phyloP scores from a whole-genome alignment of 352 stramenopile genomes.

The Pilasporangium apinafurcum region DNA sequence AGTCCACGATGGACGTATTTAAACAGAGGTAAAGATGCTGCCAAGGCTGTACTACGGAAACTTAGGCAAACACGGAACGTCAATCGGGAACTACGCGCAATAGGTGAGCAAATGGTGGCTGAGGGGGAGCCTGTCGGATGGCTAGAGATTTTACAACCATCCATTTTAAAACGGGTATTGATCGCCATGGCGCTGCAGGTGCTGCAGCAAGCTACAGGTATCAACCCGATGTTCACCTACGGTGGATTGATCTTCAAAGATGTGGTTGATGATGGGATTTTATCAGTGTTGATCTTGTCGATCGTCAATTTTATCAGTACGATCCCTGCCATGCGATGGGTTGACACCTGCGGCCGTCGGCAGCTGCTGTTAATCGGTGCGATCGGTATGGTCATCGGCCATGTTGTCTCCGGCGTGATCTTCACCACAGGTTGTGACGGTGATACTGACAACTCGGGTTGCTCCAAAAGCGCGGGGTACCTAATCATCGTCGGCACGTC shows the following conservation, averaged over 20 bases:
- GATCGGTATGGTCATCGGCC: slow-evolving; percentile 28
- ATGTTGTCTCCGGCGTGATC: slow-evolving; percentile 16
- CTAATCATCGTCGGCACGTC: slow-evolving; percentile 24
- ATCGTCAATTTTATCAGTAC: slow-evolving; percentile 30
- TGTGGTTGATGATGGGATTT: slow-evolving; percentile 16
- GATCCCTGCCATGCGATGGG: slow-evolving; percentile 30
- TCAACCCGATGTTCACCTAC: slow-evolving; percentile 24
- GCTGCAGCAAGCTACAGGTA: slow-evolving; percentile 20
- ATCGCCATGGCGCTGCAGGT: slow-evolving; percentile 23
- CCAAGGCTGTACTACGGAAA: slow-evolving; percentile 9
- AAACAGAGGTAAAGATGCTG: slow-evolving; percentile 11
- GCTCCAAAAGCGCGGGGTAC: slow-evolving; percentile 14
- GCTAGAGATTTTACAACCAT: slow-evolving; percentile 13
- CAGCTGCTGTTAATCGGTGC: slow-evolving; percentile 23
- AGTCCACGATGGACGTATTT: slow-evolving; percentile 14
- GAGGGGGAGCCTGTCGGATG: slow-evolving; percentile 11
- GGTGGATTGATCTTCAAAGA: slow-evolving; percentile 36
- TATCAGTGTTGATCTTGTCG: slow-evolving; percentile 17
- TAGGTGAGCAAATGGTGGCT: slow-evolving; percentile 19
- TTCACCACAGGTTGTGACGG: slow-evolving; percentile 17
- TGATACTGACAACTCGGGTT: slow-evolving; percentile 12
- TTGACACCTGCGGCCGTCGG: slow-evolving; percentile 26
- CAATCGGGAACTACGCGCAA: slow-evolving; percentile 18
- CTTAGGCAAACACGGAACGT: slow-evolving; percentile 16
- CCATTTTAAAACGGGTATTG: slow-evolving; percentile 14